These are phyloP conservation scores for Candida khao-thaluensis DNA, from an alignment of 805 yeast genomes.

Conservation along the genomic window DNA sequence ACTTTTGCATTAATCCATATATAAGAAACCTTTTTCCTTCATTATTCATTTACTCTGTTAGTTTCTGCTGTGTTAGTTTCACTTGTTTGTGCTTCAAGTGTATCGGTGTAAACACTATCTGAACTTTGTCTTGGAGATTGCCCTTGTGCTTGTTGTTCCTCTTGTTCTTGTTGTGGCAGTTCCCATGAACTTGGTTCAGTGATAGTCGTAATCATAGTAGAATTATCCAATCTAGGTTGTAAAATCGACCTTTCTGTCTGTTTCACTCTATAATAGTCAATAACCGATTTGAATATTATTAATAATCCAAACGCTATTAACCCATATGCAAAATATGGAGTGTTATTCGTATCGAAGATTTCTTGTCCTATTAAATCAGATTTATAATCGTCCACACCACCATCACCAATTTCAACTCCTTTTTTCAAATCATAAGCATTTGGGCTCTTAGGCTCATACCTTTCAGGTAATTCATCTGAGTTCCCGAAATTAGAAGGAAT, in stretches of 20 bases:
- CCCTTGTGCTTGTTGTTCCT: neutral
- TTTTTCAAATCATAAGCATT: slow-evolving; percentile 32
- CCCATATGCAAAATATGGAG: slow-evolving; percentile 59
- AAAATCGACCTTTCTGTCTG: slow-evolving; percentile 67
- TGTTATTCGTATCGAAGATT: slow-evolving; percentile 12
- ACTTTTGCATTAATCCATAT: slow-evolving; percentile 5
- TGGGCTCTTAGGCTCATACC: slow-evolving; percentile 35
- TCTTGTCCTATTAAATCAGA: slow-evolving; percentile 24
- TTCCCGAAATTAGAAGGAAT: slow-evolving; percentile 42
- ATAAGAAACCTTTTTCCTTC: neutral
- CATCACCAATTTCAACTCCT: slow-evolving; percentile 23
- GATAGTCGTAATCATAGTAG: slow-evolving; percentile 9
- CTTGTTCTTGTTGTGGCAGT: neutral
- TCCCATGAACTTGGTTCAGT: slow-evolving; percentile 10
- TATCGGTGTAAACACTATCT: too few species aligned
- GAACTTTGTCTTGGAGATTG: neutral
- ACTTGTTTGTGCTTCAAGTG: too few species aligned
- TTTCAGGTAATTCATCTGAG: slow-evolving; percentile 32
- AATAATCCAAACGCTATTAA: slow-evolving; percentile 68
- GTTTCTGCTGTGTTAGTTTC: too few species aligned
- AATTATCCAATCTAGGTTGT: slow-evolving; percentile 14
- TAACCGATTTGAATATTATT: slow-evolving; percentile 62
- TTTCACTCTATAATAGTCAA: slow-evolving; percentile 73
- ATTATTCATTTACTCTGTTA: neutral
- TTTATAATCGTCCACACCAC: slow-evolving; percentile 31